Conservation (phyloP, 805 yeast species). For the Naumovozyma baii region DNA sequence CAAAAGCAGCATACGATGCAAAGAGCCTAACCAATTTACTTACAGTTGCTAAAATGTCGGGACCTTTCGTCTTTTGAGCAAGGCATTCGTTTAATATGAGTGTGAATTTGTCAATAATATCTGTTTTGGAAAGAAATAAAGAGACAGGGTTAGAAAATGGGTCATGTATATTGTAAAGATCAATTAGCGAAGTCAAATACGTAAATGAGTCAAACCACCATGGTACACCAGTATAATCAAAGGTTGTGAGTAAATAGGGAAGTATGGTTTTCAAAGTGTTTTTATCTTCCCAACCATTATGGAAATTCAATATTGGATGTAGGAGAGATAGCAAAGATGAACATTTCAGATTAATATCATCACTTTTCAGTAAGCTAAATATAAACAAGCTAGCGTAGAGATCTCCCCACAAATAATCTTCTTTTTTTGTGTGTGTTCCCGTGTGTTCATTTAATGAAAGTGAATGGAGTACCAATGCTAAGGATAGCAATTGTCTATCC, state of each 20-base stretch:
- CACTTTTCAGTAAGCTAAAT: conserved; percentile 18
- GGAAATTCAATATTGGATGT: conserved; percentile 11
- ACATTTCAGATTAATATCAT: conserved; percentile 16
- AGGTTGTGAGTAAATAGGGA: conserved; percentile 20
- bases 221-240: conserved; percentile 20
- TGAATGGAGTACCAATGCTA: conserved; percentile 13
- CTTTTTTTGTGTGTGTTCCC: background rate
- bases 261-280: conserved; percentile 13
- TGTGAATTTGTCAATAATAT: conserved; percentile 18
- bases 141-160: conserved; percentile 23
- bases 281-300: conserved; percentile 9
- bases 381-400: conserved; percentile 13
- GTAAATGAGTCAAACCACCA: conserved; percentile 29
- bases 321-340: conserved; percentile 15
- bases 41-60: conserved; percentile 10
- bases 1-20: conserved; percentile 23
- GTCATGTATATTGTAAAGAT: conserved; percentile 15
- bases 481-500: conserved; percentile 13
- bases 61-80: conserved; percentile 11
- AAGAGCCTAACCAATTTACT: conserved; percentile 21
- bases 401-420: conserved; percentile 9
- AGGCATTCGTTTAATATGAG: conserved; percentile 18
- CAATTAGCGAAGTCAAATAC: conserved; percentile 13
- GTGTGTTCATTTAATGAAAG: background rate
- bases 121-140: conserved; percentile 15